phyloP scores from a whole-genome alignment of 352 stramenopile species.

The Phytophthora tentaculata region DNA sequence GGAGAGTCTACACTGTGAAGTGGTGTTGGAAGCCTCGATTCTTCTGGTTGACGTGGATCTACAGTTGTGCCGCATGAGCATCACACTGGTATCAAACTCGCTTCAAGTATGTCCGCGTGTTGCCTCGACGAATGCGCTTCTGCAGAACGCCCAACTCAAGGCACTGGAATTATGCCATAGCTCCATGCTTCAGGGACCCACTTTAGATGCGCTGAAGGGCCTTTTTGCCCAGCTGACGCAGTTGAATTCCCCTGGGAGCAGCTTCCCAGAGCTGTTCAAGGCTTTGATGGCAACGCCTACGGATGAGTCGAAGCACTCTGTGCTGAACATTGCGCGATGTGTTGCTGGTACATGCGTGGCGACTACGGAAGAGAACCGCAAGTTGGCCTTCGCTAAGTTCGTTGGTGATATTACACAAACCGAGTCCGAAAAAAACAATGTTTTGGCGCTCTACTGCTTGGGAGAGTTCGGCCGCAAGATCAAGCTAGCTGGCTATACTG shows the following conservation, averaged over 20 bases:
- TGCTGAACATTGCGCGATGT: slow-evolving; percentile 94
- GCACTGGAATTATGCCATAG: slow-evolving; percentile 91
- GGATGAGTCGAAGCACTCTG: slow-evolving; percentile 89
- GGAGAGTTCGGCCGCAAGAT: slow-evolving; percentile 95
- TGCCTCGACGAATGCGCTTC: slow-evolving; percentile 61
- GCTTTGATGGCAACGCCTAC: slow-evolving; percentile 71
- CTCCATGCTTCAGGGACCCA: slow-evolving; percentile 91
- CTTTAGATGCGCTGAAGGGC: slow-evolving; percentile 53
- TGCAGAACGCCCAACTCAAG: slow-evolving; percentile 76
- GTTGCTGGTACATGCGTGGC: slow-evolving; percentile 88
- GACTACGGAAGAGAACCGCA: slow-evolving; percentile 60
- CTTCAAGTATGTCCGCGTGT: slow-evolving; percentile 70
- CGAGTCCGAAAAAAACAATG: slow-evolving; percentile 70
- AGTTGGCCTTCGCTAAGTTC: slow-evolving; percentile 79
- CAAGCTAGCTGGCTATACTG: slow-evolving; percentile 82
- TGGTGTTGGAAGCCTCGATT: slow-evolving; percentile 90
- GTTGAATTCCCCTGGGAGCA: slow-evolving; percentile 53
- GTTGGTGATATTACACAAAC: slow-evolving; percentile 65
- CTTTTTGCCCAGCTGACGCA: slow-evolving; percentile 79
- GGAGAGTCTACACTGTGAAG: slow-evolving; percentile 83
- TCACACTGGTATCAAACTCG: slow-evolving; percentile 87
- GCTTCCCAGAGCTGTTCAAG: slow-evolving; percentile 90
- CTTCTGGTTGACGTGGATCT: slow-evolving; percentile 97
- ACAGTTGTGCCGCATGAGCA: slow-evolving; percentile 94
- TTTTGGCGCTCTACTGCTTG: slow-evolving; percentile 94